Percentiles rank a stretch among this genome's conserved stretches.
phyloP scores from a whole-genome alignment of 495 filamentous ascomycete genomes.

The Penicillium lagena region DNA sequence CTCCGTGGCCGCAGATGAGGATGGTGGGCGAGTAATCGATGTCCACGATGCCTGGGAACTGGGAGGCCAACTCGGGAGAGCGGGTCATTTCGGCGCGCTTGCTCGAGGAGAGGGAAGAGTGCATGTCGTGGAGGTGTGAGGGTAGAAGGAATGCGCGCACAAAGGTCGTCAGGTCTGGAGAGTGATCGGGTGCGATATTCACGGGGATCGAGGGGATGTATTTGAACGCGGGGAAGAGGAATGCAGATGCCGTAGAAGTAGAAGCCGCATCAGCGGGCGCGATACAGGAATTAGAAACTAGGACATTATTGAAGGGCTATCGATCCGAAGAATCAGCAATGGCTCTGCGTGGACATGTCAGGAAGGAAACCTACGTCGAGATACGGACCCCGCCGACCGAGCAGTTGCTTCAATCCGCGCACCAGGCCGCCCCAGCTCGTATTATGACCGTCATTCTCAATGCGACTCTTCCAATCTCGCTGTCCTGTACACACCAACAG shows the following conservation, averaged over 20 bases:
- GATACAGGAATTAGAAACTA: slow-evolving; percentile 67
- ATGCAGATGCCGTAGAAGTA: slow-evolving; percentile 50
- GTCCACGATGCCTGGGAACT: slow-evolving; percentile 40
- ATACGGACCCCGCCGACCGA: slow-evolving; percentile 60
- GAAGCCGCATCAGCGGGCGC: slow-evolving; percentile 34
- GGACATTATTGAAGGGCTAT: slow-evolving; percentile 75
- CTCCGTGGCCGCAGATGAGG: slow-evolving; percentile 78
- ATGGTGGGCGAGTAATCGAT: slow-evolving; percentile 61
- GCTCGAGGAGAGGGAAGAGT: slow-evolving; percentile 41
- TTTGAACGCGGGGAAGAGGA: slow-evolving; percentile 73
- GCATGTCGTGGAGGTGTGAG: slow-evolving; percentile 49
- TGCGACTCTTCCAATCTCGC: slow-evolving; percentile 67
- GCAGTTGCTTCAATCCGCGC: slow-evolving; percentile 58
- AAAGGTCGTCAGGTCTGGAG: slow-evolving; percentile 25
- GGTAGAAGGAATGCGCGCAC: slow-evolving; percentile 44
- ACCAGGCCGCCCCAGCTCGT: slow-evolving; percentile 52
- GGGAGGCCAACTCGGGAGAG: slow-evolving; percentile 18
- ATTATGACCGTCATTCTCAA: slow-evolving; percentile 54
- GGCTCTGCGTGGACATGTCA: neutral
- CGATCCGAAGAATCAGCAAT: neutral
- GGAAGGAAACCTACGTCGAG: slow-evolving; percentile 53
- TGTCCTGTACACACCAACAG: slow-evolving; percentile 76
- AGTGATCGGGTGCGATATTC: slow-evolving; percentile 4
- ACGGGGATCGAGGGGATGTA: slow-evolving; percentile 64
- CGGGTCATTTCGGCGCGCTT: slow-evolving; percentile 24